Evolutionary conservation across 2,329 filamentous ascomycete species (phyloP).

Genomic region (Zymoseptoria passerinii): DNA sequence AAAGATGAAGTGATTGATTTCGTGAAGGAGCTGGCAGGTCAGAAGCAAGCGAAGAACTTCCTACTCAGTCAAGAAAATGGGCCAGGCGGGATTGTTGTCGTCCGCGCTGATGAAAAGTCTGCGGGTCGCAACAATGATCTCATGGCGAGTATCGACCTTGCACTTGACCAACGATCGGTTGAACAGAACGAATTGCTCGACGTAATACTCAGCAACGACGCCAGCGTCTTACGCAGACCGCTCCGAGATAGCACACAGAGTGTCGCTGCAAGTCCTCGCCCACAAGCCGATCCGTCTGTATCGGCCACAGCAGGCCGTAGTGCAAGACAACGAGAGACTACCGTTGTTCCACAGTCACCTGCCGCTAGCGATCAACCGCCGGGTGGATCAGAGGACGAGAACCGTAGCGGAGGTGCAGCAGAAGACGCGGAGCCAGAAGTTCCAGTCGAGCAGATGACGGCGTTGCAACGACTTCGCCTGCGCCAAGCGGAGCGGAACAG

Average conservation of each 20-base stretch:
- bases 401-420: neutral
- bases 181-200: conserved; percentile 89
- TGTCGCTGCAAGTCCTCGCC: neutral
- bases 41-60: conserved; percentile 48
- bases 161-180: conserved; percentile 72
- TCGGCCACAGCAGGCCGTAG: neutral
- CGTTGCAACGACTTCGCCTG: neutral
- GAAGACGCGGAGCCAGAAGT: conserved; percentile 1
- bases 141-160: conserved; percentile 48
- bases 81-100: conserved; percentile 60
- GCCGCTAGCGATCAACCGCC: neutral
- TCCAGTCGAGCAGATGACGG: neutral
- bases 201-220: conserved; percentile 74
- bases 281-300: neutral
- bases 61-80: conserved; percentile 23
- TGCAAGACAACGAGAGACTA: neutral
- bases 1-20: conserved; percentile 66
- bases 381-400: neutral
- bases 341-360: neutral
- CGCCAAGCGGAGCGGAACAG: conserved; percentile 11
- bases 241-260: conserved; percentile 43
- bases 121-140: conserved; percentile 12
- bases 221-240: conserved; percentile 59
- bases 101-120: conserved; percentile 59
- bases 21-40: conserved; percentile 64